Evolutionary conservation across 208 protist genomes (phyloP).

Genomic region (Kentomonas sorsogonicus): DNA sequence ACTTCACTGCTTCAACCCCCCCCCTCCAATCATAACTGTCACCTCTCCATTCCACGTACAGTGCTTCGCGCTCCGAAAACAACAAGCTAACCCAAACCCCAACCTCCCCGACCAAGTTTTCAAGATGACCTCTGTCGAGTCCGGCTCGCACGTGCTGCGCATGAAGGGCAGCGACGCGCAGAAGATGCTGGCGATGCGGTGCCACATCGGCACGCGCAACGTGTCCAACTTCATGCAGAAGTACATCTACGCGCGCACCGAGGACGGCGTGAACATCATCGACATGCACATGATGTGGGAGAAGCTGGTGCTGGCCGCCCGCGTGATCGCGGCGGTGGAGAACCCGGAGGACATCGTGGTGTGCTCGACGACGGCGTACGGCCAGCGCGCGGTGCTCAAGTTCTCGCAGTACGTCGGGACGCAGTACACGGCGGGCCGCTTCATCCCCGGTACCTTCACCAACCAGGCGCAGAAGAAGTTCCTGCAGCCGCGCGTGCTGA

Average conservation of each 20-base stretch:
- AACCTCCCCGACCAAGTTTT: not conserved
- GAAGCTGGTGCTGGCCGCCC: constrained; percentile 98
- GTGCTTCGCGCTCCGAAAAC: too few relatives aligned
- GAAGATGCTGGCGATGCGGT: constrained; percentile 96
- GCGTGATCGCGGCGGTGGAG: constrained; percentile 98
- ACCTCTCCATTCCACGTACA: too few relatives aligned
- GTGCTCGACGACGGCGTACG: constrained; percentile 93
- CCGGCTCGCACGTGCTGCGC: constrained; percentile 67
- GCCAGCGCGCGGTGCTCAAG: constrained; percentile 97
- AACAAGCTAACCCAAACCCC: too few relatives aligned
- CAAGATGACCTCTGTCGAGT: constrained; percentile 68
- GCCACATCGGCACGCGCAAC: constrained; percentile 96
- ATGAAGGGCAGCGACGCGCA: constrained; percentile 92
- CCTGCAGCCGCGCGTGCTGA: constrained; percentile 97
- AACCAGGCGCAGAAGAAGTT: constrained; percentile 98
- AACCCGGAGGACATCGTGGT: constrained; percentile 97
- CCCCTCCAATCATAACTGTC: not conserved
- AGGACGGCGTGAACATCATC: constrained; percentile 94
- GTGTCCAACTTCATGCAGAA: constrained; percentile 91
- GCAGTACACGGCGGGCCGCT: constrained; percentile 90
- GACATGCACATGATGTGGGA: constrained; percentile 99
- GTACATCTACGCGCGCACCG: constrained; percentile 92
- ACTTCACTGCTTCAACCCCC: not conserved
- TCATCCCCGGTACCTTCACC: constrained; percentile 99
- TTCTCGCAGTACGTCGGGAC: constrained; percentile 95